These are phyloP conservation scores for Saccharomyces mikatae DNA, from an alignment of 805 yeast genomes.

Conservation along the genomic window DNA sequence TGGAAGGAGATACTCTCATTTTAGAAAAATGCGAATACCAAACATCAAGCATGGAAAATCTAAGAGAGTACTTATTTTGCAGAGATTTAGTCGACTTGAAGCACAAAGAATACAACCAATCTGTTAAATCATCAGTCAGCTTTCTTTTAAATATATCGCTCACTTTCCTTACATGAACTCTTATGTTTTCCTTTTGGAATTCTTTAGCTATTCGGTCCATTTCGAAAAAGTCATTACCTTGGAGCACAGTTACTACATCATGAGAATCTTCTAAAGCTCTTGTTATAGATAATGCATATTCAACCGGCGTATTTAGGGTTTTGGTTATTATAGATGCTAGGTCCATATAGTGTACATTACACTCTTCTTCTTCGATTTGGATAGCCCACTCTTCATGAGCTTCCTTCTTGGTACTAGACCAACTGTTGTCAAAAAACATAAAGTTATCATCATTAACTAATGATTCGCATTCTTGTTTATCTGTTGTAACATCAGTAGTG, in stretches of 20 bases:
- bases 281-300: constrained; percentile 20
- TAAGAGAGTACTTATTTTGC: constrained; percentile 9
- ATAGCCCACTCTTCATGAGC: constrained; percentile 15
- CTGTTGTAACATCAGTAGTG: not conserved
- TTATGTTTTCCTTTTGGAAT: constrained; percentile 18
- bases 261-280: constrained; percentile 12
- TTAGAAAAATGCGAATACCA: constrained; percentile 19
- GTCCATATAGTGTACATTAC: constrained; percentile 21
- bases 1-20: constrained; percentile 5
- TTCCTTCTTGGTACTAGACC: constrained; percentile 1
- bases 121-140: constrained; percentile 18
- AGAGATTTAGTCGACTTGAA: constrained; percentile 5
- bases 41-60: constrained; percentile 18
- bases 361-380: constrained; percentile 23
- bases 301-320: constrained; percentile 19
- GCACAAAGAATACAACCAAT: constrained; percentile 17
- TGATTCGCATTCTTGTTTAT: not conserved
- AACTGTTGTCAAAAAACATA: not conserved
- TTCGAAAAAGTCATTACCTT: constrained; percentile 12
- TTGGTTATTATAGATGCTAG: constrained; percentile 17
- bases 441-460: not conserved
- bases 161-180: constrained; percentile 14
- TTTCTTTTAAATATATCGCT: constrained; percentile 21
- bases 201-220: constrained; percentile 11
- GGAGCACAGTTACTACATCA: constrained; percentile 17